A percentile compares a stretch with the other conserved stretches of the same genome.
These are phyloP conservation scores for Cryptococcus sp. DNA, from an alignment of 1,284 basidiomycete species.

Conservation along the genomic window DNA sequence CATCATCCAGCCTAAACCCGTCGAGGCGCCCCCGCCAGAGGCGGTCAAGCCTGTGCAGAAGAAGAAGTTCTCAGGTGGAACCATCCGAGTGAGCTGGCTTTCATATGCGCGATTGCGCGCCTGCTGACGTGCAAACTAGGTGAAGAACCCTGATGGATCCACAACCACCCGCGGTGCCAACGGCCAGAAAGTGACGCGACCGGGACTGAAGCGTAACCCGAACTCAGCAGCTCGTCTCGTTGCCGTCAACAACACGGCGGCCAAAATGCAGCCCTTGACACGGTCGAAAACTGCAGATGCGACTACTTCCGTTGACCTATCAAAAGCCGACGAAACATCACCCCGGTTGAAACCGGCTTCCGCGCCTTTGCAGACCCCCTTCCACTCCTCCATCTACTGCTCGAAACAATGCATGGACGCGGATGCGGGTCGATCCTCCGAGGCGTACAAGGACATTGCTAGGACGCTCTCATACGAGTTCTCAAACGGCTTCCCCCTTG, in stretches of 20 bases:
- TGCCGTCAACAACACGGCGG: conserved; percentile 21
- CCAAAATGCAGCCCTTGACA: conserved; percentile 33
- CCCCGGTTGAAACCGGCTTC: conserved; percentile 8
- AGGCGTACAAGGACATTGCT: conserved; percentile 35
- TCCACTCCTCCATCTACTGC: conserved; percentile 48
- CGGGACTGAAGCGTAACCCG: conserved; percentile 34
- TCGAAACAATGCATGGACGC: conserved; percentile 34
- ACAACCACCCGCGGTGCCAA: conserved; percentile 46
- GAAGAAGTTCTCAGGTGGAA: conserved; percentile 39
- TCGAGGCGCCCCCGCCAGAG: conserved; percentile 8
- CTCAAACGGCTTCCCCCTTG: conserved; percentile 14
- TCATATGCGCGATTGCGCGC: not conserved
- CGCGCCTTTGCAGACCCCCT: conserved; percentile 8
- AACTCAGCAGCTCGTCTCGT: conserved; percentile 30
- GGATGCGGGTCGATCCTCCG: conserved; percentile 34
- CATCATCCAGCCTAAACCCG: conserved; percentile 33
- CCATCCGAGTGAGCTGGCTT: conserved; percentile 40
- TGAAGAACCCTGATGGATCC: conserved; percentile 49
- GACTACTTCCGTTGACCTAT: conserved; percentile 2
- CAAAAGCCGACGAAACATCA: conserved; percentile 7
- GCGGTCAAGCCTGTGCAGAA: conserved; percentile 17
- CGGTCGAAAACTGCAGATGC: conserved; percentile 33
- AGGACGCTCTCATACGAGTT: conserved; percentile 34
- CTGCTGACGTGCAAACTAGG: conserved; percentile 17
- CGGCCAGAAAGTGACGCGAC: conserved; percentile 43